Conservation (phyloP, 495 filamentous ascomycete genomes). For the Aspergillus nidulans region DNA sequence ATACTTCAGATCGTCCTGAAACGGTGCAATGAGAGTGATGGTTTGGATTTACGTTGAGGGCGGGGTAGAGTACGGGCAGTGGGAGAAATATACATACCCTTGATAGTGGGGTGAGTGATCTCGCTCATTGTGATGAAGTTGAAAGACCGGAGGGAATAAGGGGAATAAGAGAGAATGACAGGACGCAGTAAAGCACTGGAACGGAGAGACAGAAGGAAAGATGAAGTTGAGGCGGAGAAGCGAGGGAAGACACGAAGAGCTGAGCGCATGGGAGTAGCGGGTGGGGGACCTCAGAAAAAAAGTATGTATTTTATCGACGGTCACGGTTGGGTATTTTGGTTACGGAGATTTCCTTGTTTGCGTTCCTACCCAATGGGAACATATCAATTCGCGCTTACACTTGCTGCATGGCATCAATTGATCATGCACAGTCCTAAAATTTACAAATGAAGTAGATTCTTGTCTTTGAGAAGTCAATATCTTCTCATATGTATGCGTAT, state of each 20-base stretch:
- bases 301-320: constrained; percentile 10
- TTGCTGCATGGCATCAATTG: neutral
- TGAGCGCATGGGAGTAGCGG: constrained; percentile 24
- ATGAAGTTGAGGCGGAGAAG: constrained; percentile 13
- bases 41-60: constrained; percentile 6
- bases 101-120: constrained; percentile 56
- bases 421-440: neutral
- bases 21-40: constrained; percentile 2
- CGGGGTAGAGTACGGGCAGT: constrained; percentile 21
- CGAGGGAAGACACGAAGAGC: constrained; percentile 22
- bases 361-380: constrained; percentile 4
- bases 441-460: neutral
- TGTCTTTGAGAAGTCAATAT: neutral
- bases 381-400: constrained; percentile 7
- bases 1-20: neutral
- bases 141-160: constrained; percentile 13
- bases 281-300: constrained; percentile 16
- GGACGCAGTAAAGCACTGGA: constrained; percentile 19
- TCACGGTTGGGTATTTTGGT: constrained; percentile 10
- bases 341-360: neutral
- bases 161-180: constrained; percentile 13
- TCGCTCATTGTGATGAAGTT: constrained; percentile 46
- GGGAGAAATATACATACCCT: constrained; percentile 45
- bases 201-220: constrained; percentile 13
- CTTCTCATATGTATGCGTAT: neutral